A percentile compares a stretch with the other conserved stretches of the same genome.
phyloP scores from a whole-genome alignment of 352 stramenopile species.

The Phytophthora hybrid region DNA sequence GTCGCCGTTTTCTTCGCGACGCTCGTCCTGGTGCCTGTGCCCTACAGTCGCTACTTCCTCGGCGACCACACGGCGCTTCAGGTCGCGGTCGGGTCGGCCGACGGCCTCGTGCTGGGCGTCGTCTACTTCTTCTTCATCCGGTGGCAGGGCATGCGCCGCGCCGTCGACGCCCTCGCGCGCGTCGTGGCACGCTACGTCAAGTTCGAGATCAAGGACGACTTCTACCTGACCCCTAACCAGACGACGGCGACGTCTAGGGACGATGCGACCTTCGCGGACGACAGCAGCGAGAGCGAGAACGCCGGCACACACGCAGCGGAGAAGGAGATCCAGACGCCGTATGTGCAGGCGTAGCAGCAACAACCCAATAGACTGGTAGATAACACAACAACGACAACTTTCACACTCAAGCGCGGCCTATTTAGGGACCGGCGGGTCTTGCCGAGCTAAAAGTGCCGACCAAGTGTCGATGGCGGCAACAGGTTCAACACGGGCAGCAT shows the following conservation, averaged over 20 bases:
- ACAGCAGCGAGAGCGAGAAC: slow-evolving; percentile 44
- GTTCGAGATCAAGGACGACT: slow-evolving; percentile 52
- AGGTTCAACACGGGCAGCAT: slow-evolving; percentile 33
- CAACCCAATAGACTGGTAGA: slow-evolving; percentile 24
- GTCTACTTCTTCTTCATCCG: slow-evolving; percentile 55
- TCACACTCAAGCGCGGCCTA: slow-evolving; percentile 20
- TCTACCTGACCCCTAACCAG: slow-evolving; percentile 35
- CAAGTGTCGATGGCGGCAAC: slow-evolving; percentile 21
- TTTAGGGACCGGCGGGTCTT: slow-evolving; percentile 21
- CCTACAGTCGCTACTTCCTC: slow-evolving; percentile 58
- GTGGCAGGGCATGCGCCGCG: slow-evolving; percentile 36
- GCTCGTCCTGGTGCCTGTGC: slow-evolving; percentile 45
- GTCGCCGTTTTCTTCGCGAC: slow-evolving; percentile 25
- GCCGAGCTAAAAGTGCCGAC: slow-evolving; percentile 26
- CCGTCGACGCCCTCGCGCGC: slow-evolving; percentile 30
- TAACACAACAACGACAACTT: slow-evolving; percentile 15
- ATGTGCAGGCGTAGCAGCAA: slow-evolving; percentile 31
- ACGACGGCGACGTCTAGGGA: slow-evolving; percentile 17
- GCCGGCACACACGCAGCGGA: slow-evolving; percentile 17
- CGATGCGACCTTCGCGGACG: slow-evolving; percentile 35
- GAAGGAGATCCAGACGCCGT: slow-evolving; percentile 38
- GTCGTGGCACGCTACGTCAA: slow-evolving; percentile 34
- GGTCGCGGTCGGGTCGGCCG: slow-evolving; percentile 37
- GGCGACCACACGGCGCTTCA: slow-evolving; percentile 56
- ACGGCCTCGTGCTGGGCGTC: slow-evolving; percentile 44